phyloP scores from a whole-genome alignment of 306 rosid genomes.

The Dryas octopetala region DNA sequence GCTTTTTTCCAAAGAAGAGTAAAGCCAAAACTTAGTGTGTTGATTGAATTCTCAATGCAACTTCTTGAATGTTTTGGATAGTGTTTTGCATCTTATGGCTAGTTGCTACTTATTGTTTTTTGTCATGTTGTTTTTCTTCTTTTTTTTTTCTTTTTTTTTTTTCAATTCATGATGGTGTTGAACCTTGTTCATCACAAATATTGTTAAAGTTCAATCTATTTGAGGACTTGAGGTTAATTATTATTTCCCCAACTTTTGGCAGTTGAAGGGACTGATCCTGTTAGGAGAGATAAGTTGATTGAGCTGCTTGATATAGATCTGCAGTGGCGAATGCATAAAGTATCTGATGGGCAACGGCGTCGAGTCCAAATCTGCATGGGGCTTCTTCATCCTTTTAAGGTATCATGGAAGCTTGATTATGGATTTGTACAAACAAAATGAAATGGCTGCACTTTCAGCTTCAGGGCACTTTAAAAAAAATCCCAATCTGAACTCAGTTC shows the following conservation, averaged over 20 bases:
- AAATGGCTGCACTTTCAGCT: neutral
- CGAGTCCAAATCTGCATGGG: slow-evolving; percentile 98
- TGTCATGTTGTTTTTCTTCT: neutral
- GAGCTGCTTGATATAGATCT: slow-evolving; percentile 90
- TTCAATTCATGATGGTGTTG: neutral
- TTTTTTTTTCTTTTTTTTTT: neutral
- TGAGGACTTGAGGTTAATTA: neutral
- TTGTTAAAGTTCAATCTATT: slow-evolving; percentile 10
- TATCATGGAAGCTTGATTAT: slow-evolving; percentile 18
- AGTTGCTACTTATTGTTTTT: neutral
- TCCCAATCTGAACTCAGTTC: neutral
- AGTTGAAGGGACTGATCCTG: slow-evolving; percentile 90
- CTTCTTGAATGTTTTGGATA: neutral
- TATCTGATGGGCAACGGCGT: slow-evolving; percentile 96
- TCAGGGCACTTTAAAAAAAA: neutral
- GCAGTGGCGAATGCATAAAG: slow-evolving; percentile 96
- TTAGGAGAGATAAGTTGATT: slow-evolving; percentile 78
- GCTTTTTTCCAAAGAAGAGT: neutral
- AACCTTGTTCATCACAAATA: slow-evolving; percentile 5
- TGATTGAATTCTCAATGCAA: neutral
- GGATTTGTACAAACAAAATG: neutral
- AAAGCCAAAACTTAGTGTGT: neutral
- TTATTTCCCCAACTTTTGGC: slow-evolving; percentile 30
- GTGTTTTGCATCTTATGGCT: neutral
- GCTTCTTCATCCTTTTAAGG: slow-evolving; percentile 94